Evolutionary conservation across 305 asterid species (phyloP), one percentile per base, ranked within the genome.

Genomic region (Coffea humblotiana): DNA sequence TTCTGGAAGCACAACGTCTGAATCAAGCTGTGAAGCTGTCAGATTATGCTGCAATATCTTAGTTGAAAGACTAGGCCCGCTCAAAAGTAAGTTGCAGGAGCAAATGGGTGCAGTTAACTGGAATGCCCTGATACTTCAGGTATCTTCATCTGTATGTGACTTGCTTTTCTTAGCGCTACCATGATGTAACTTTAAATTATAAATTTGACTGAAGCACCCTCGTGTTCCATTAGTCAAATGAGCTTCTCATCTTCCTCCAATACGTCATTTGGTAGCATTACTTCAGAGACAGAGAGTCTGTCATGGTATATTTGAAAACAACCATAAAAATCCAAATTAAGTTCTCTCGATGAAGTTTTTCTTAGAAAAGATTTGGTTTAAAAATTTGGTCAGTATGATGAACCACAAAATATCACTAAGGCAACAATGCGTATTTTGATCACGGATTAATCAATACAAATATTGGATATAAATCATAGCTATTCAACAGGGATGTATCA

Each of bases 1-100:
- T 32, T 90, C 89, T 73, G 97, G 94, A 48, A 93, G 97, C 89
- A 93, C 98, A 8, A 89, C 97, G 8, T 93, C 98, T 8, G 97
- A 93, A 84, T 88, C 96, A 56, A 93, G 95, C 82, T 93, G 97
- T 81, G 98, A 88, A 83, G 98, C 96, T 16, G 96, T 85, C 54
- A 84, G 92, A 81, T 80, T 93, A 49, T 93, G 98, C 87, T 93
- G 98, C 79, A 78, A 81, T 70, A 71, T 82, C 35, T 85, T 93
- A 85, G 94, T 93, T 47, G 94, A 90, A 78, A 84, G 98, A 84
- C 81, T 93, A 23, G 56, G 80, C 12, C 88, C 92, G 45, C 84
- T 93, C 51, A 86, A 85, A 88, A 77, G 82, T 56, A 83, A 82
- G 78, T 73, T 93, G 87, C 86, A 80, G 82, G 88, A 88, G 76